phyloP scores from a whole-genome alignment of 1,284 basidiomycete species.

The Cutaneotrichosporon sp. region DNA sequence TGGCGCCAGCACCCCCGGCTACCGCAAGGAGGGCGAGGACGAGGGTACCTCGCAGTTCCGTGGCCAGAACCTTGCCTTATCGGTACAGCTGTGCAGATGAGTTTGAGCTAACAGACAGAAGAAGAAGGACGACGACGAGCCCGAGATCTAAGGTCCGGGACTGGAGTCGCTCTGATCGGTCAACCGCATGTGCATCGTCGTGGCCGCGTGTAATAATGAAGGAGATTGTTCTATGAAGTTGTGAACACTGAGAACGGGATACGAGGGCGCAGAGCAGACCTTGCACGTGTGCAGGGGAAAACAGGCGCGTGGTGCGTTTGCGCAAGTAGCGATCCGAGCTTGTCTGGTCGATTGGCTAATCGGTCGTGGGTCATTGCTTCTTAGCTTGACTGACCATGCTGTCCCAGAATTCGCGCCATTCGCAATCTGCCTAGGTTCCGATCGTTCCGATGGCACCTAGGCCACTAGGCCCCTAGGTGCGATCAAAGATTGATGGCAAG shows the following conservation, averaged over 20 bases:
- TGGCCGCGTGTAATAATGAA: conserved; percentile 13
- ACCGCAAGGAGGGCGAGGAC: conserved; percentile 38
- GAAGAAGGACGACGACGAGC: conserved; percentile 27
- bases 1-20: conserved; percentile 40
- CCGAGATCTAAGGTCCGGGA: conserved; percentile 21
- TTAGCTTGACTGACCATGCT: no score
- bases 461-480: no score
- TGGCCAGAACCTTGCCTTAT: conserved; percentile 27
- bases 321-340: neutral
- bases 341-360: no score
- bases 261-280: neutral
- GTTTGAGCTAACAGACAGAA: neutral
- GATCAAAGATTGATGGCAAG: no score
- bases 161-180: conserved; percentile 1
- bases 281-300: neutral
- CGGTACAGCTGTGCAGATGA: conserved; percentile 2
- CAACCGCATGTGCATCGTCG: conserved; percentile 13
- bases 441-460: no score
- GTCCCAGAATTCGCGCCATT: no score
- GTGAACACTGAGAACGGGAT: neutral
- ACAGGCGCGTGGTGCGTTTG: neutral
- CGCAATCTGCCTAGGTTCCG: no score
- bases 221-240: conserved; percentile 7
- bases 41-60: conserved; percentile 23
- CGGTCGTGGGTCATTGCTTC: no score